Base-by-base conservation (phyloP, 768 basidiomycete species). In the Holtermanniella nyarrowii region DNA sequence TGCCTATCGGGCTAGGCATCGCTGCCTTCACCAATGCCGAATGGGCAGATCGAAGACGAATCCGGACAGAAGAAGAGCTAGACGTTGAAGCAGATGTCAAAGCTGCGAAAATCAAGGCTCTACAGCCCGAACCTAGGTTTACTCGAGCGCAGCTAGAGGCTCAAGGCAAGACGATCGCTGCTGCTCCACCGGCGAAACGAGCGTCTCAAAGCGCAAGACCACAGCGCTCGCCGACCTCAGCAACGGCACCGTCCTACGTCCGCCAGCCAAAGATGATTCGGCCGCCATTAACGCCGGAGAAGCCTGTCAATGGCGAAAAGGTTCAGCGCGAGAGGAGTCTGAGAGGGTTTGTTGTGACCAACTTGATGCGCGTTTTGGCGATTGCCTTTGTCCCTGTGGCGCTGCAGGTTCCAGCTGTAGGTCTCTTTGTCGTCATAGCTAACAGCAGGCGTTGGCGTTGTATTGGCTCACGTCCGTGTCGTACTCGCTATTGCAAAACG, bases 401-500 rank as follows among this genome's bases (percentile, higher is more conserved):
- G 14, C 61, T 63, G 7, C 58, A 70, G 54, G 61, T 70, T 5
- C 73, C 73, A 11, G 56, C 58, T 27, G 73, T 73, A 45, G 61
- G 72, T 68, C 10, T 7, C 5, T 43, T 21, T 37, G 41, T 26
- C 41, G n/a, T 43, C n/a, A 21, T 25, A 27, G 5, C 20, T 43
- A 24, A 48, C 22, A 22, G 12, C 55, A 73, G 72, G 71, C 71
- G 3, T 63, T 74, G 1, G 68, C 62, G 21, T 44, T 71, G 5
- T 74, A 74, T 48, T 74, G 73, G 73, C 44, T 68, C 7, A 66
- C 71, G 4, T 66, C 64, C 18, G 68, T 70, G 49, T 44, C 58
- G 11, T 74, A 65, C 49, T 69, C 70, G 5, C 48, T 74, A 2
- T 55, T 55, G 0, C 73, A 74, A 55, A 69, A 67, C 49, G 20